These are phyloP conservation scores for Rhizopus delemar DNA, from an alignment of 371 early-diverging fungal genomes.

Conservation along the genomic window DNA sequence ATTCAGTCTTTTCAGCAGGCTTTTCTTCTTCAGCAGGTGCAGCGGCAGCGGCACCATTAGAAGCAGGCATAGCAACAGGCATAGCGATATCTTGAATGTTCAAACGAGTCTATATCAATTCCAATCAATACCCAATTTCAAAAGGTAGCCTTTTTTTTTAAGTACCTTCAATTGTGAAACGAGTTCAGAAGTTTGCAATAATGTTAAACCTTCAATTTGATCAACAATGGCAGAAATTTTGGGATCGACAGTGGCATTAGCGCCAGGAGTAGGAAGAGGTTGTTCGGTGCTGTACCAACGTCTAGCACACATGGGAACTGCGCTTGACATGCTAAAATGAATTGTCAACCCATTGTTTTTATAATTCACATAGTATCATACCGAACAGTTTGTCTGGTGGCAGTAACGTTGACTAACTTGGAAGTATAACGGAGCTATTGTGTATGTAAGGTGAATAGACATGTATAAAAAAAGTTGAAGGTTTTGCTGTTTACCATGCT, in stretches of 20 bases:
- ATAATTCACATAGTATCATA: slow-evolving; percentile 15
- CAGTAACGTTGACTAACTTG: slow-evolving; percentile 38
- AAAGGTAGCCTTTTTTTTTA: background rate
- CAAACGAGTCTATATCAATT: slow-evolving; percentile 64
- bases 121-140: background rate
- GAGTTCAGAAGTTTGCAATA: slow-evolving; percentile 90
- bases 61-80: slow-evolving; percentile 73
- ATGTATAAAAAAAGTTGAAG: background rate
- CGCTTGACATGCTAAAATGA: slow-evolving; percentile 30
- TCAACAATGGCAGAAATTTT: slow-evolving; percentile 86
- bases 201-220: slow-evolving; percentile 82
- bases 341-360: background rate
- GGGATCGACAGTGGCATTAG: slow-evolving; percentile 58
- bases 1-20: slow-evolving; percentile 88
- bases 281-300: slow-evolving; percentile 49
- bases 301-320: slow-evolving; percentile 37
- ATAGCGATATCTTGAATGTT: slow-evolving; percentile 93
- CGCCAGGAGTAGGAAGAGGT: slow-evolving; percentile 62
- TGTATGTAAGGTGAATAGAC: background rate
- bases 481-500: background rate
- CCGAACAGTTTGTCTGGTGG: slow-evolving; percentile 43
- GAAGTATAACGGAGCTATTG: slow-evolving; percentile 48
- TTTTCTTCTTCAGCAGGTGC: slow-evolving; percentile 81
- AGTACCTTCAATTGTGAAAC: slow-evolving; percentile 85
- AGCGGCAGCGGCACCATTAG: slow-evolving; percentile 65